A percentile compares a stretch with the other conserved stretches of the same genome.
Conservation (phyloP, 2,329 filamentous ascomycete species). For the Lecanicillium sp. region DNA sequence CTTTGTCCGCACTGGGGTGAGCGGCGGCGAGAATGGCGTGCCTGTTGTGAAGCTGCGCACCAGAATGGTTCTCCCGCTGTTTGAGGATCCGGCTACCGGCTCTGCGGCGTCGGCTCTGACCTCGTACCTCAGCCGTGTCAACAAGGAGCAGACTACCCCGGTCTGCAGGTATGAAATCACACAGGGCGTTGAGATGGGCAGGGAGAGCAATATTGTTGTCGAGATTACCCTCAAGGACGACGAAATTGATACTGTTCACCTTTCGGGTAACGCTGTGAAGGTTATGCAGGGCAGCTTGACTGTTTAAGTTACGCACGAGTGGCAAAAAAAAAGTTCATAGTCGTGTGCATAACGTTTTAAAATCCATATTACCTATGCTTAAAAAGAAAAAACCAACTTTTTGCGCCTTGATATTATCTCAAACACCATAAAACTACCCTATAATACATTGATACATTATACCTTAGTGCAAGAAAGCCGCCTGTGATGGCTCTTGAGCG, state of each 20-base stretch:
- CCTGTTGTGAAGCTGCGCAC: conserved; percentile 36
- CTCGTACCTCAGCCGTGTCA: conserved; percentile 42
- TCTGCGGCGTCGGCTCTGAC: conserved; percentile 51
- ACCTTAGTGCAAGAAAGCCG: conserved; percentile 14
- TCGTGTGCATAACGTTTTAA: not conserved
- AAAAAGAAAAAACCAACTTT: conserved; percentile 7
- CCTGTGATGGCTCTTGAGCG: not conserved
- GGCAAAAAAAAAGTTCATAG: not conserved
- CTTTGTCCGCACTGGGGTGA: conserved; percentile 38
- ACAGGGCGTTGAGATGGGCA: conserved; percentile 62
- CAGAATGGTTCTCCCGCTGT: conserved; percentile 46
- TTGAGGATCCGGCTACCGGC: conserved; percentile 56
- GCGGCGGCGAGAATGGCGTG: conserved; percentile 17
- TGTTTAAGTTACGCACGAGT: conserved; percentile 11
- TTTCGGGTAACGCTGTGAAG: conserved; percentile 25
- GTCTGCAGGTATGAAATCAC: conserved; percentile 41
- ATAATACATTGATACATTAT: conserved; percentile 32
- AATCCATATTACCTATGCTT: not conserved
- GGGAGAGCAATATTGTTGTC: conserved; percentile 43
- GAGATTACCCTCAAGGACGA: conserved; percentile 28
- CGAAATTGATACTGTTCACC: conserved; percentile 20
- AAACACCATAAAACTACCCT: conserved; percentile 19
- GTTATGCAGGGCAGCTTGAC: conserved; percentile 26
- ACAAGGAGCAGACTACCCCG: conserved; percentile 20
- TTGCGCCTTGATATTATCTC: conserved; percentile 16